Evolutionary conservation across 495 filamentous ascomycete species (phyloP).

Genomic region (Podospora australis): DNA sequence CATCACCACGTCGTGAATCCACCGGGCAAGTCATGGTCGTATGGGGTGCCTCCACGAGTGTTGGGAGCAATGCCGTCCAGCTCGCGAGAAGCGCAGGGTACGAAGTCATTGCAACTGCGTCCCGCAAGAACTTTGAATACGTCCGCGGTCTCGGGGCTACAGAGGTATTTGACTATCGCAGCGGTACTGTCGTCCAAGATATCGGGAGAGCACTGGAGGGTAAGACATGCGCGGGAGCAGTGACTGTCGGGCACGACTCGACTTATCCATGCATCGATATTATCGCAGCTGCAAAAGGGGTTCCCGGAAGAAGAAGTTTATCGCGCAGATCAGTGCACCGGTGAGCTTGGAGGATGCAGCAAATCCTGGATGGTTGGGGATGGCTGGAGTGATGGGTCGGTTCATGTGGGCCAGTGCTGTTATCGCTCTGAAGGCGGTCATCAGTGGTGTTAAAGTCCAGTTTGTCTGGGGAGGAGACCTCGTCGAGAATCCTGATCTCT

Average conservation of each 20-base stretch:
- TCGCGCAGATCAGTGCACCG: neutral
- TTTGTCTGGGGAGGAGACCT: neutral
- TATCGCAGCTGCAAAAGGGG: neutral
- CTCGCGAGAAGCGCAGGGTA: conserved; percentile 53
- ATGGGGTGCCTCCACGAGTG: conserved; percentile 53
- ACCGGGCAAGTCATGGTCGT: conserved; percentile 42
- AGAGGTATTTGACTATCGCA: conserved; percentile 51
- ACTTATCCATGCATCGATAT: neutral
- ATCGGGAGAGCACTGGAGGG: neutral
- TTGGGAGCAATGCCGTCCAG: conserved; percentile 58
- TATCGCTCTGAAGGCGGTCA: neutral
- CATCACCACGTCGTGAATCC: conserved; percentile 17
- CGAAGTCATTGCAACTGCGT: conserved; percentile 53
- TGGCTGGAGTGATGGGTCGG: neutral
- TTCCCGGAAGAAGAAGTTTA: neutral
- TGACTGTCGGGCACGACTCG: neutral
- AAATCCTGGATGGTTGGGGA: neutral
- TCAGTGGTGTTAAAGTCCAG: neutral
- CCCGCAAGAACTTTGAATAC: conserved; percentile 48
- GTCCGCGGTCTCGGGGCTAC: conserved; percentile 49
- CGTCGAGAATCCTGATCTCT: neutral
- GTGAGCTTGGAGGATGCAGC: neutral
- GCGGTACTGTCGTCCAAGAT: neutral
- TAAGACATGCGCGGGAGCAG: neutral
- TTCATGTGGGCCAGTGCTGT: neutral